Conservation (phyloP, 371 early-diverging fungal species). For the Entomophthora muscae region DNA sequence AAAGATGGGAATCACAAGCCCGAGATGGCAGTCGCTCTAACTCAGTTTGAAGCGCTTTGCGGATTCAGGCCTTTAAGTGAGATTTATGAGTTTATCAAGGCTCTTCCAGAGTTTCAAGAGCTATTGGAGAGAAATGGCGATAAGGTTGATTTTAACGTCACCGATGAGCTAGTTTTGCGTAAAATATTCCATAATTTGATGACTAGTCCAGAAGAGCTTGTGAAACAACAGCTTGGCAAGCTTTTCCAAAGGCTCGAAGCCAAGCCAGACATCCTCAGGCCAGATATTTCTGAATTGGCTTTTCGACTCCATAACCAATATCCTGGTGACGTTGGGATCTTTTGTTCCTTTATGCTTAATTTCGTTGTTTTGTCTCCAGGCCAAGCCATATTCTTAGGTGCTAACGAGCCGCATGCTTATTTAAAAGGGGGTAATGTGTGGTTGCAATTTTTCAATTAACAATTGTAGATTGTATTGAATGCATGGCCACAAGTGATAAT, state of each 20-base stretch:
- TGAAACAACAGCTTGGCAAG: slow-evolving; percentile 24
- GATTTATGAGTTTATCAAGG: slow-evolving; percentile 38
- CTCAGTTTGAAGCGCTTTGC: slow-evolving; percentile 86
- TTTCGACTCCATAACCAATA: slow-evolving; percentile 61
- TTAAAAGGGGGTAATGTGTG: slow-evolving; percentile 71
- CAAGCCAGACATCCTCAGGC: not conserved
- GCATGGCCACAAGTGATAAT: slow-evolving; percentile 96
- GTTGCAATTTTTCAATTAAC: not conserved
- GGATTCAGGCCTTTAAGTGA: slow-evolving; percentile 83
- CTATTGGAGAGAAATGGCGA: slow-evolving; percentile 22
- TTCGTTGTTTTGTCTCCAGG: slow-evolving; percentile 62
- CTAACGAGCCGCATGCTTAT: slow-evolving; percentile 96
- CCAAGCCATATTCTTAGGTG: slow-evolving; percentile 85
- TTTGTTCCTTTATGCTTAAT: slow-evolving; percentile 77
- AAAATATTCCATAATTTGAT: slow-evolving; percentile 51
- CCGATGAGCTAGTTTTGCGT: slow-evolving; percentile 16
- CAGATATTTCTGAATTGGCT: slow-evolving; percentile 28
- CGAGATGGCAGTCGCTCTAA: slow-evolving; percentile 94
- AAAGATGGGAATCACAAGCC: slow-evolving; percentile 91
- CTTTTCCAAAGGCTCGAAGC: slow-evolving; percentile 28
- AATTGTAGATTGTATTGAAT: slow-evolving; percentile 78
- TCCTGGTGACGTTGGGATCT: slow-evolving; percentile 82
- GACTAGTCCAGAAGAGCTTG: slow-evolving; percentile 28
- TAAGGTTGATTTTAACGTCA: slow-evolving; percentile 1
- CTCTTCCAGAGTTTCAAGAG: slow-evolving; percentile 55